phyloP scores from a whole-genome alignment of 208 protist genomes.

The Trypanosoma platydactyli region DNA sequence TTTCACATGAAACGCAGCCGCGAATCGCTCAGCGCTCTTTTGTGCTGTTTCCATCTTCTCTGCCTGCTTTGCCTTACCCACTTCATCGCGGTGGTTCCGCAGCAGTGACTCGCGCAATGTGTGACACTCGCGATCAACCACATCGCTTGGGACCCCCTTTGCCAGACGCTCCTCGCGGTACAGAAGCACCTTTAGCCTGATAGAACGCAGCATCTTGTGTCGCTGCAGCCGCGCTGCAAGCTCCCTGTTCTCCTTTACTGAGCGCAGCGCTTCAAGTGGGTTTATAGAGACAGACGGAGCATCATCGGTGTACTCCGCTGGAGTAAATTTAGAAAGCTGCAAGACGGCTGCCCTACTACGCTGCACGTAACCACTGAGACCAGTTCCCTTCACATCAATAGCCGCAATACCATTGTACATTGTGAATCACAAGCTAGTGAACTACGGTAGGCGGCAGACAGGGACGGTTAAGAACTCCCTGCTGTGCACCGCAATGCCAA shows the following conservation, averaged over 20 bases:
- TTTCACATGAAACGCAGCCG: constrained; percentile 66
- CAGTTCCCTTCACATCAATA: constrained; percentile 69
- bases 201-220: constrained; percentile 56
- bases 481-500: too few species aligned
- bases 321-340: constrained; percentile 27
- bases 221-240: constrained; percentile 50
- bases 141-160: constrained; percentile 39
- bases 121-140: constrained; percentile 61
- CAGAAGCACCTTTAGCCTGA: constrained; percentile 56
- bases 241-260: constrained; percentile 68
- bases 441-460: neutral
- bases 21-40: constrained; percentile 77
- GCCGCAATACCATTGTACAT: constrained; percentile 87
- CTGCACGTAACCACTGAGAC: constrained; percentile 86
- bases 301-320: constrained; percentile 33
- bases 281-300: constrained; percentile 46
- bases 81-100: constrained; percentile 28
- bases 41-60: constrained; percentile 35
- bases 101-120: constrained; percentile 54
- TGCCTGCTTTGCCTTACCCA: constrained; percentile 30
- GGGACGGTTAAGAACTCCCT: too few species aligned
- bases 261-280: constrained; percentile 64
- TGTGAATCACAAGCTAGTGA: neutral
- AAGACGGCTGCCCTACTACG: constrained; percentile 56
- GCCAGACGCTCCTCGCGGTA: constrained; percentile 73